Percentiles rank a stretch among this genome's conserved stretches.
Conservation (phyloP, 2,329 filamentous ascomycete species). For the Aspergillus versicolor region DNA sequence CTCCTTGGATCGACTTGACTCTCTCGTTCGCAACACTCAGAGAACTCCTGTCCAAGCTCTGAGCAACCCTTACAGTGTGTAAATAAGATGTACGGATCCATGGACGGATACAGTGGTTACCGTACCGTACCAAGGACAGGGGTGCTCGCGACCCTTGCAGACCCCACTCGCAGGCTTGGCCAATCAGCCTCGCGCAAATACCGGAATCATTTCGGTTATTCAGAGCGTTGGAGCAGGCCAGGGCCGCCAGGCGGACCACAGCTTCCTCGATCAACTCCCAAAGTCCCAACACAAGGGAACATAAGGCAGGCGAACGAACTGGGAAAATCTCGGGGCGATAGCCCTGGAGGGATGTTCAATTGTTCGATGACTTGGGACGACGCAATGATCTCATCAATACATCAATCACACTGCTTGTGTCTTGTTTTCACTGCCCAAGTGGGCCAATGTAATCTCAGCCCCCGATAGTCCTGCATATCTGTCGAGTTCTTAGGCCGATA, state of each 20-base stretch:
- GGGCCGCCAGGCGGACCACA: background rate
- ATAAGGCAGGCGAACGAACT: background rate
- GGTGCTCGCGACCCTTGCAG: constrained; percentile 17
- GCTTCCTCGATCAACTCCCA: background rate
- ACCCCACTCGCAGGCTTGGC: constrained; percentile 9
- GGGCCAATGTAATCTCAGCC: background rate
- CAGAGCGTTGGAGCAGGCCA: background rate
- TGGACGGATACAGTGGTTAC: constrained; percentile 14
- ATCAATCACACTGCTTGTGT: background rate
- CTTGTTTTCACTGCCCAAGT: background rate
- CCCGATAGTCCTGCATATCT: background rate
- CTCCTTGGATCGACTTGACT: background rate
- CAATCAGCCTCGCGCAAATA: constrained; percentile 15
- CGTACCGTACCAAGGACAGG: constrained; percentile 17
- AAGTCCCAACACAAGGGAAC: background rate
- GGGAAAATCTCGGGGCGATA: background rate
- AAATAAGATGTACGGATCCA: constrained; percentile 20
- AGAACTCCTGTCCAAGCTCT: too few relatives aligned
- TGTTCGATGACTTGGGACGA: background rate
- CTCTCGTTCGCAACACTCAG: background rate
- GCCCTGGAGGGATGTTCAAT: background rate
- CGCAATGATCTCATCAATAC: constrained; percentile 4
- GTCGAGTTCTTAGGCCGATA: background rate
- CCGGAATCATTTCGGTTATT: constrained; percentile 13
- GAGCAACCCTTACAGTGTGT: background rate